Evolutionary conservation across 306 rosid species (phyloP).

Genomic region (Castanea mollissima): DNA sequence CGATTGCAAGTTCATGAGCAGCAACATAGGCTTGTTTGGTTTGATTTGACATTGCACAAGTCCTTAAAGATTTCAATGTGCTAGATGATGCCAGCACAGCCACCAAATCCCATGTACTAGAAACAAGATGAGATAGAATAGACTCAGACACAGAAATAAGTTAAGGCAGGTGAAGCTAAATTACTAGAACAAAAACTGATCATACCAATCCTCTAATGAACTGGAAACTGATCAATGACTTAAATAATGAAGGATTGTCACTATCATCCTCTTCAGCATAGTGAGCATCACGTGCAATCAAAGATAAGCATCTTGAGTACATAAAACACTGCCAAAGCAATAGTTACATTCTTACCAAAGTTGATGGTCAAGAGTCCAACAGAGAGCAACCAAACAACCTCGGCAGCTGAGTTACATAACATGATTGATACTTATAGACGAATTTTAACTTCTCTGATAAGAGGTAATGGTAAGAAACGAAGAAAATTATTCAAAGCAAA

Average conservation of each 20-base stretch:
- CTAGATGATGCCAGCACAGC: conserved; percentile 75
- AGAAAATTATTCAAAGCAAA: too few species aligned
- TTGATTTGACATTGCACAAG: conserved; percentile 43
- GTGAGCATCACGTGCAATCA: conserved; percentile 37
- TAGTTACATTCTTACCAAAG: conserved; percentile 55
- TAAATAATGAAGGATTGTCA: conserved; percentile 41
- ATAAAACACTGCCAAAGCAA: conserved; percentile 57
- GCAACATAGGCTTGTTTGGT: too few species aligned
- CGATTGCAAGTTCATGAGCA: too few species aligned
- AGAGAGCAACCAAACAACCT: conserved; percentile 34
- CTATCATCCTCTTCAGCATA: conserved; percentile 45
- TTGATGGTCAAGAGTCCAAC: conserved; percentile 83
- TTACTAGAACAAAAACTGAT: conserved; percentile 51
- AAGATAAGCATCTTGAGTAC: conserved; percentile 59
- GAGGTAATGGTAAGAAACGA: too few species aligned
- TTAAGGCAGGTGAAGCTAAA: conserved; percentile 37
- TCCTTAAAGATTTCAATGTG: conserved; percentile 51
- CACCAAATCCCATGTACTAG: conserved; percentile 80
- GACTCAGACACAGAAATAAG: conserved; percentile 40
- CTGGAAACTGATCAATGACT: conserved; percentile 39
- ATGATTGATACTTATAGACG: too few species aligned
- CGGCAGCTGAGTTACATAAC: too few species aligned
- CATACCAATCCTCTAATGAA: conserved; percentile 60
- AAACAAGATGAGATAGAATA: conserved; percentile 56
- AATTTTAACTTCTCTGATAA: too few species aligned